Conservation (phyloP, 495 filamentous ascomycete species). For the Aspergillus affinis region DNA sequence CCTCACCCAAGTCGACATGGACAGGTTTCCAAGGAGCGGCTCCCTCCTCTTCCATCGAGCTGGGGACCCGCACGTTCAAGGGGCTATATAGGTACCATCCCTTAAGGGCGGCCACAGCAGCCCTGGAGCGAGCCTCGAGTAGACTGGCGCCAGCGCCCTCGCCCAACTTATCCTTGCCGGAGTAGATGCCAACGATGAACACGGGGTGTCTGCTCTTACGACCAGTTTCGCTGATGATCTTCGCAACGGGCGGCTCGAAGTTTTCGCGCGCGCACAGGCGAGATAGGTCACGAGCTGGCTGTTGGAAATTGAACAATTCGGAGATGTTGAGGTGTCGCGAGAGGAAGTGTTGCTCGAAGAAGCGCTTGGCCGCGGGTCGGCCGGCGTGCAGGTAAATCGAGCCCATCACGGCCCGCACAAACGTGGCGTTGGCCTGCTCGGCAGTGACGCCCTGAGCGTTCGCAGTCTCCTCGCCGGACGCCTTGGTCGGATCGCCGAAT, state of each 20-base stretch:
- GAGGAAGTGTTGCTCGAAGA: slow-evolving; percentile 80
- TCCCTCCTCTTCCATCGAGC: slow-evolving; percentile 70
- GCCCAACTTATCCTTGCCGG: slow-evolving; percentile 82
- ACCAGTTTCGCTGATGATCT: slow-evolving; percentile 86
- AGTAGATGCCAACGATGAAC: slow-evolving; percentile 92
- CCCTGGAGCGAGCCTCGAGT: slow-evolving; percentile 71
- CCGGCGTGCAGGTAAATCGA: slow-evolving; percentile 80
- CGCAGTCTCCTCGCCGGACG: slow-evolving; percentile 12
- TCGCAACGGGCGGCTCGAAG: slow-evolving; percentile 83
- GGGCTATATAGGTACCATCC: slow-evolving; percentile 96
- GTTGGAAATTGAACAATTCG: slow-evolving; percentile 75
- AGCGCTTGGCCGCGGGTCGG: slow-evolving; percentile 66
- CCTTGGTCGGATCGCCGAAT: slow-evolving; percentile 63
- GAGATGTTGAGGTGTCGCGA: slow-evolving; percentile 74
- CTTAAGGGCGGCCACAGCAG: slow-evolving; percentile 81
- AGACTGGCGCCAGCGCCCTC: slow-evolving; percentile 77
- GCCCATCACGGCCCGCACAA: slow-evolving; percentile 78
- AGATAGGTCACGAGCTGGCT: slow-evolving; percentile 77
- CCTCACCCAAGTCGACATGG: slow-evolving; percentile 86
- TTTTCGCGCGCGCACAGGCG: slow-evolving; percentile 81
- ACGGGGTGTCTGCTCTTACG: slow-evolving; percentile 78
- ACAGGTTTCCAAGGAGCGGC: slow-evolving; percentile 73
- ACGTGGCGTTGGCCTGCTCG: slow-evolving; percentile 58
- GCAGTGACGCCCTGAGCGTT: slow-evolving; percentile 37
- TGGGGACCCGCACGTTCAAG: slow-evolving; percentile 68